phyloP scores from a whole-genome alignment of 495 filamentous ascomycete species.

The Neurospora sp. region DNA sequence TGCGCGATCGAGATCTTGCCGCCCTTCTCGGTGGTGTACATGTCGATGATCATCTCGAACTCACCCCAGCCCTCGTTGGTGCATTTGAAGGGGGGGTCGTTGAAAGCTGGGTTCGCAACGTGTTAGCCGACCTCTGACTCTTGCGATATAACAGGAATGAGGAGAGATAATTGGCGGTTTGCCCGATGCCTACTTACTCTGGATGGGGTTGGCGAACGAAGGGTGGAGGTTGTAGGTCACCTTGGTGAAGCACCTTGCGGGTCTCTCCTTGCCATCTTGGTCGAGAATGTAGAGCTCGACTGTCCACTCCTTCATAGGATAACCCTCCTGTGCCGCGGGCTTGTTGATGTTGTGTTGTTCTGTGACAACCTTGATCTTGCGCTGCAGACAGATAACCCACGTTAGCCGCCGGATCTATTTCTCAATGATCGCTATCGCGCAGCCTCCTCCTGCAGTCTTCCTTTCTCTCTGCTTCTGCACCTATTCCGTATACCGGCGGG shows the following conservation, averaged over 20 bases:
- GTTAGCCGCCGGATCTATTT: slow-evolving; percentile 1
- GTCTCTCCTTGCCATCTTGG: slow-evolving; percentile 54
- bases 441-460: background rate
- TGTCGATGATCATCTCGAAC: slow-evolving; percentile 86
- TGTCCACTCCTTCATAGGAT: slow-evolving; percentile 76
- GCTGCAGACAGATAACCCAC: slow-evolving; percentile 29
- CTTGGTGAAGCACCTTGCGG: slow-evolving; percentile 81
- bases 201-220: slow-evolving; percentile 72
- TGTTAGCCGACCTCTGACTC: slow-evolving; percentile 1
- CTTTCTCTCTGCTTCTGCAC: background rate
- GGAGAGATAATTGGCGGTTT: background rate
- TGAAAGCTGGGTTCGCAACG: slow-evolving; percentile 48
- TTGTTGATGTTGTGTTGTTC: slow-evolving; percentile 74
- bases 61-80: slow-evolving; percentile 96
- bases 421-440: background rate
- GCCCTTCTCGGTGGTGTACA: slow-evolving; percentile 71
- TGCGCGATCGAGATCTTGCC: slow-evolving; percentile 74
- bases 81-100: slow-evolving; percentile 78
- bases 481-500: background rate
- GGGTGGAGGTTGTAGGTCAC: slow-evolving; percentile 88
- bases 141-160: background rate
- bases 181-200: slow-evolving; percentile 51
- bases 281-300: slow-evolving; percentile 54
- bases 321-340: slow-evolving; percentile 70
- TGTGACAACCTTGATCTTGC: slow-evolving; percentile 84